Evolutionary conservation across 345 rosid genomes (phyloP), one percentile per base, ranked within the genome.

Genomic region (Cardamine chenopodiifolia): DNA sequence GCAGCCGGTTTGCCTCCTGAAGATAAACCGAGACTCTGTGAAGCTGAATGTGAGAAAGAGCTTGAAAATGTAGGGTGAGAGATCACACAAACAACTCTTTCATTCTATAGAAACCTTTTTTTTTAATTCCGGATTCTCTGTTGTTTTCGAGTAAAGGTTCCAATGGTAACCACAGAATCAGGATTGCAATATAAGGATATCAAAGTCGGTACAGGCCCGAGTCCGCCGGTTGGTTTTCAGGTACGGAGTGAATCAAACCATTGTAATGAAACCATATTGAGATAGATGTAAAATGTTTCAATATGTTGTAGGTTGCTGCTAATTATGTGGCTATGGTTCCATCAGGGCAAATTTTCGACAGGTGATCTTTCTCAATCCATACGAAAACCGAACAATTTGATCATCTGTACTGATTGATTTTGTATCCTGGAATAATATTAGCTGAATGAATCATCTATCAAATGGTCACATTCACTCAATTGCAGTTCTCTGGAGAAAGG

Each of bases 11-110:
- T 92, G 67, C 97, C 99, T n/a, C 97, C 93, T 0, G 99, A 90
- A 75, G 81, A 90, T 37, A 86, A 90, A 69, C 93, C 92, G 15
- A 86, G 76, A 70, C 82, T 90, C 5, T 95, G 99, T 50, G 97
- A 95, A 66, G 89, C 79, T 0, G 59, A 78, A 18, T 90, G 97
- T 42, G 97, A 83, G 84, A 95, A 87, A 82, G 96, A 87, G 90
- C 97, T 95, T 86, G 93, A 92, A 95, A 95, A 95, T 86, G 97
- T 89, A 90, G 85, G 97, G 97, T 90, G 97, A 88, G 96, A 85
- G 96, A 85, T 85, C 83, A 42, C 84, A 72, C 71, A 45, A 44
- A 72, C 79, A 64, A 82, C 80, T 66, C 66, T 75, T 25, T 19
- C 4, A 13, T 18, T 26, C 34, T 37, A 2, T 34, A 32, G 0